Base-by-base conservation (phyloP, 306 rosid species). In the Oxytropis ochrocephala region DNA sequence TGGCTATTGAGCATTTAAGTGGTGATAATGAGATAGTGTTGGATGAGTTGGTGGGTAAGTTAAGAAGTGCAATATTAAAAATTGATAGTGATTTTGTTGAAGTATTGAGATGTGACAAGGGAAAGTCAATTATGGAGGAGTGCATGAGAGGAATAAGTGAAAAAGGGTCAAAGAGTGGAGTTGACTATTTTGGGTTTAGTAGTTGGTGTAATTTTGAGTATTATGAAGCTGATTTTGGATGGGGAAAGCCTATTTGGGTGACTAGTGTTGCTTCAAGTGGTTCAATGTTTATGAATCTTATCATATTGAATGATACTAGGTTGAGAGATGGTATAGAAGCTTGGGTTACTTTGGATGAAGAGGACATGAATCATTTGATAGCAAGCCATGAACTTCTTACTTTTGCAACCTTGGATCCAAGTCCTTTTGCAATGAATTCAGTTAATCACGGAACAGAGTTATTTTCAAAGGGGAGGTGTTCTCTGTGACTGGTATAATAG, bases 211-310 rank as follows among this genome's bases (percentile, higher is more conserved):
- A 77, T 8, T 69, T 68, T 5, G 71, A 59, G 32, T 60, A 41
- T 44, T 68, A 77, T 56, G 80, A 73, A 12, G 67, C 35, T 62
- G 80, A 81, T 65, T 81, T 81, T 49, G 82, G 82, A 5, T 81
- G 77, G 79, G 82, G 82, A 59, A 81, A 77, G 39, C 82, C 80
- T 2, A 17, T 44, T 1, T 81, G 82, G 82, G 80, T 77, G 48
- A 67, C 76, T 44, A 19, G 54, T 50, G 21, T 38, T 67, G 69
- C 60, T 14, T 7, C 39, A 12, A 24, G 0, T 24, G 76, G 33
- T 44, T 18, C 54, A n/a, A 2, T 74, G 42, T 68, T 52, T 17
- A 11, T 79, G 41, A 79, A 79, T 71, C 51, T 74, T 1, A 11
- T 69, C 7, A 33, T 79, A 3, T 5, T 74, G 16, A 48, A 61